Evolutionary conservation across 1,284 basidiomycete genomes (phyloP).

Genomic region (Ganoderma lucidum): DNA sequence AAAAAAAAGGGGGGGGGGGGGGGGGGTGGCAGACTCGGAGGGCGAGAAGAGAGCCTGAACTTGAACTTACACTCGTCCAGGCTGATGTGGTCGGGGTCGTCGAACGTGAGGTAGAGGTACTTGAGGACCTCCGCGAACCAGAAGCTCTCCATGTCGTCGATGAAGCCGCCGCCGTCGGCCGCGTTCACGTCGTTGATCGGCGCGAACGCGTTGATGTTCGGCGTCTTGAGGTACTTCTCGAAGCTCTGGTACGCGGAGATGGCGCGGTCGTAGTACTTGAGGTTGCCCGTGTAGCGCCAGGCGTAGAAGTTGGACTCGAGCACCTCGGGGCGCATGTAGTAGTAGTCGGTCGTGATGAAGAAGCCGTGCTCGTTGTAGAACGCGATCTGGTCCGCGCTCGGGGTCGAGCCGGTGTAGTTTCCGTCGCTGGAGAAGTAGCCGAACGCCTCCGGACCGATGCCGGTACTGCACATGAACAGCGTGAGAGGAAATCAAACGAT

Average conservation of each 20-base stretch:
- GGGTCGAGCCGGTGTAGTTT: constrained; percentile 56
- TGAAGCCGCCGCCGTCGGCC: constrained; percentile 44
- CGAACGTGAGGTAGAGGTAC: constrained; percentile 79
- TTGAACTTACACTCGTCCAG: constrained; percentile 65
- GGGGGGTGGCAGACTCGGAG: background rate
- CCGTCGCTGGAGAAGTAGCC: constrained; percentile 65
- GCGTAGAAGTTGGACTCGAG: constrained; percentile 84
- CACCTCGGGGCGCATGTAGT: constrained; percentile 71
- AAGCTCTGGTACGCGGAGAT: constrained; percentile 47
- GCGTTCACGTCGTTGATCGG: constrained; percentile 58
- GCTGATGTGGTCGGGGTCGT: constrained; percentile 68
- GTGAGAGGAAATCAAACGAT: background rate
- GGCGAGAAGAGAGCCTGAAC: background rate
- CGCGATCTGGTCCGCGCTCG: constrained; percentile 44
- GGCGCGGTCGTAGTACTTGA: constrained; percentile 50
- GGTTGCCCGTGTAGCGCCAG: constrained; percentile 71
- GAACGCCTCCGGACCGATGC: constrained; percentile 77
- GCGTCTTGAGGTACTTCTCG: constrained; percentile 44
- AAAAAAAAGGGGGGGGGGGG: no score
- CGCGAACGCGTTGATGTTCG: constrained; percentile 47
- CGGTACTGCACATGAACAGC: constrained; percentile 54
- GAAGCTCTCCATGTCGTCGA: constrained; percentile 76
- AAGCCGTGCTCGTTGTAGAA: constrained; percentile 72
- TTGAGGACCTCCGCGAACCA: constrained; percentile 83
- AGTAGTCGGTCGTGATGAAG: constrained; percentile 58